phyloP scores from a whole-genome alignment of 371 early-diverging fungal species.

The Syncephalis fuscata region DNA sequence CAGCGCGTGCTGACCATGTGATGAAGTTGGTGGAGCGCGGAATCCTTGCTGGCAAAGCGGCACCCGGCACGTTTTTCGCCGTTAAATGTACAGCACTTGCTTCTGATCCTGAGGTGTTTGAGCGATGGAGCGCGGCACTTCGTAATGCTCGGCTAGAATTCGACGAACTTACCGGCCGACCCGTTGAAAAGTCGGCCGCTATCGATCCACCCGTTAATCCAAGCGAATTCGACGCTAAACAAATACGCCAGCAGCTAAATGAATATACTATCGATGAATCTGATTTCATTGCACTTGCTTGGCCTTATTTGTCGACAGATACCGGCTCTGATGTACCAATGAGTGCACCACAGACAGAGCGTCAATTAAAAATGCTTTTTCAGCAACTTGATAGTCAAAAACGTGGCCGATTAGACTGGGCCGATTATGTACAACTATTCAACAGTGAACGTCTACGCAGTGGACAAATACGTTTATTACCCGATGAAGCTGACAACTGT shows the following conservation, averaged over 20 bases:
- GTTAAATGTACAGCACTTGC: slow-evolving; percentile 75
- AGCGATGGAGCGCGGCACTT: slow-evolving; percentile 43
- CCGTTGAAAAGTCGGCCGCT: slow-evolving; percentile 12
- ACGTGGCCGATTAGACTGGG: no score
- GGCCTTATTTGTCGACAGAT: no score
- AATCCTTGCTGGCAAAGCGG: slow-evolving; percentile 44
- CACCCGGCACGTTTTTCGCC: slow-evolving; percentile 57
- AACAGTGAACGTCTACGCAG: no score
- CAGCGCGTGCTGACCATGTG: slow-evolving; percentile 36
- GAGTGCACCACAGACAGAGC: no score
- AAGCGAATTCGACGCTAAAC: no score
- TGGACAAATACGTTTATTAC: slow-evolving; percentile 4
- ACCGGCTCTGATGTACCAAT: no score
- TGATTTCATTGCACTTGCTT: no score
- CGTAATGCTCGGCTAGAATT: background rate
- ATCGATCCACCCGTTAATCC: slow-evolving; percentile 1
- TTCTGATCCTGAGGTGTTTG: slow-evolving; percentile 52
- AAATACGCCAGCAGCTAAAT: no score
- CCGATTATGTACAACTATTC: no score
- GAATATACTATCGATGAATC: no score
- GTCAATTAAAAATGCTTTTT: no score
- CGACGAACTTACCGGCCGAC: background rate
- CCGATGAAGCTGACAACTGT: slow-evolving; percentile 14
- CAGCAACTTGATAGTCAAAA: no score
- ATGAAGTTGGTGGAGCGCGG: slow-evolving; percentile 40